Conservation (phyloP, 805 yeast species). For the Phaffomyces thermotolerans region DNA sequence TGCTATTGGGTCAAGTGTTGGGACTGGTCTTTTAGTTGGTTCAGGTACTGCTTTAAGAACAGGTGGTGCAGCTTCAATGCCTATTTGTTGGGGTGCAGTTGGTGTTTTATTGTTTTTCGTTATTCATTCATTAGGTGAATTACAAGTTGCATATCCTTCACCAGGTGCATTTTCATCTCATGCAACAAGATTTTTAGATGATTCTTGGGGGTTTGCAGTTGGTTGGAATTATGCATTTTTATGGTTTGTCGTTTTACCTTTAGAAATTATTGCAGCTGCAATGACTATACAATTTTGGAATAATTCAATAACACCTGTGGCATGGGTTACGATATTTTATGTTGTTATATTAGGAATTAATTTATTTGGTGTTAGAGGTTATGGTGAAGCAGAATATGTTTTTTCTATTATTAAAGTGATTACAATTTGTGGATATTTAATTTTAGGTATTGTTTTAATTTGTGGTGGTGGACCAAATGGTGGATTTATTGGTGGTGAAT, state of each 20-base stretch:
- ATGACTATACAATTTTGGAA: constrained; percentile 48
- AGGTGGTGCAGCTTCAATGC: constrained; percentile 61
- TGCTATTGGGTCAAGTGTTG: constrained; percentile 62
- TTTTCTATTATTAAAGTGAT: constrained; percentile 42
- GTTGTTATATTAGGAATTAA: constrained; percentile 40
- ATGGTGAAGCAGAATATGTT: constrained; percentile 47
- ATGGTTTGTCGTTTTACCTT: constrained; percentile 45
- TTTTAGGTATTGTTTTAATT: constrained; percentile 42
- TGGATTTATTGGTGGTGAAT: constrained; percentile 37
- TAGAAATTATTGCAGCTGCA: constrained; percentile 47
- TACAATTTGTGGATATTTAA: constrained; percentile 46
- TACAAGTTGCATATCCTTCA: constrained; percentile 54
- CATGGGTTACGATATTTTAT: constrained; percentile 45
- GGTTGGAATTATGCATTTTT: constrained; percentile 51
- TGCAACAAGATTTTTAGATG: constrained; percentile 51
- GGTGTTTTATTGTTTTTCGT: constrained; percentile 52
- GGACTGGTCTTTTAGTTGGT: constrained; percentile 64
- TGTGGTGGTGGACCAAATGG: constrained; percentile 43
- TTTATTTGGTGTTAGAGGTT: constrained; percentile 47
- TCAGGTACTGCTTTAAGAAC: constrained; percentile 50
- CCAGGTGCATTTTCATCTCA: constrained; percentile 61
- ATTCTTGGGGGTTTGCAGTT: constrained; percentile 55
- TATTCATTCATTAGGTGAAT: constrained; percentile 55
- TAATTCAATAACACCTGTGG: constrained; percentile 37
- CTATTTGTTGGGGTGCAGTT: constrained; percentile 47